phyloP scores from a whole-genome alignment of 2,329 filamentous ascomycete genomes.

The Leptographium lundbergii region DNA sequence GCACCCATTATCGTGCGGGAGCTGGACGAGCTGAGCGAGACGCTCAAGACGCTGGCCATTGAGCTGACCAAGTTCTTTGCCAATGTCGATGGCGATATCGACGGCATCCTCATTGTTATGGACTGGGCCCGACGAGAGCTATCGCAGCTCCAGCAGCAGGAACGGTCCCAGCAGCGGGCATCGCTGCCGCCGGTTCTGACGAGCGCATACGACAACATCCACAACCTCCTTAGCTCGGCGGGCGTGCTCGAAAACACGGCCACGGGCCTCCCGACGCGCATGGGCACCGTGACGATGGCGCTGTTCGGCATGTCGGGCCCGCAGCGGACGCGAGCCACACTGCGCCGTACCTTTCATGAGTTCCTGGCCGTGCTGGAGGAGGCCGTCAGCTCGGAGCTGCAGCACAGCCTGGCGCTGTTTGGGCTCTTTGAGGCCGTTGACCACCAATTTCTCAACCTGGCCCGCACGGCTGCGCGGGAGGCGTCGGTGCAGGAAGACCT shows the following conservation, averaged over 20 bases:
- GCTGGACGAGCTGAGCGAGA: slow-evolving; percentile 76
- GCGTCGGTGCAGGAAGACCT: slow-evolving; percentile 66
- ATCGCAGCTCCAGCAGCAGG: slow-evolving; percentile 49
- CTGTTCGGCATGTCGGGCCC: slow-evolving; percentile 70
- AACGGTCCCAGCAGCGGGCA: background rate
- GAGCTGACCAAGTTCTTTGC: slow-evolving; percentile 89
- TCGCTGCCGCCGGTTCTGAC: slow-evolving; percentile 47
- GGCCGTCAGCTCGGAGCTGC: slow-evolving; percentile 72
- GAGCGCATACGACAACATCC: slow-evolving; percentile 69
- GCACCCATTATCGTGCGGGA: slow-evolving; percentile 75
- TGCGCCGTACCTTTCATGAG: slow-evolving; percentile 80
- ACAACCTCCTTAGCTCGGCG: slow-evolving; percentile 57
- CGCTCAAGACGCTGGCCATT: slow-evolving; percentile 68
- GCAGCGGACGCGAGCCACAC: slow-evolving; percentile 65
- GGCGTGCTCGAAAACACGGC: slow-evolving; percentile 43
- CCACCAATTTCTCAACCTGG: slow-evolving; percentile 77
- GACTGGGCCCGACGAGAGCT: slow-evolving; percentile 89
- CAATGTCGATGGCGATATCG: slow-evolving; percentile 85
- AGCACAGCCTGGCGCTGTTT: slow-evolving; percentile 69
- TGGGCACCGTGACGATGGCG: slow-evolving; percentile 57
- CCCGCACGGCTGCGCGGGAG: slow-evolving; percentile 74
- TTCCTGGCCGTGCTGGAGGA: slow-evolving; percentile 82
- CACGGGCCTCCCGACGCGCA: slow-evolving; percentile 47
- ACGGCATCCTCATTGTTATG: slow-evolving; percentile 87
- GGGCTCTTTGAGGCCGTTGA: slow-evolving; percentile 87